Evolutionary conservation across 768 basidiomycete genomes (phyloP).

Genomic region (Galerina marginata): DNA sequence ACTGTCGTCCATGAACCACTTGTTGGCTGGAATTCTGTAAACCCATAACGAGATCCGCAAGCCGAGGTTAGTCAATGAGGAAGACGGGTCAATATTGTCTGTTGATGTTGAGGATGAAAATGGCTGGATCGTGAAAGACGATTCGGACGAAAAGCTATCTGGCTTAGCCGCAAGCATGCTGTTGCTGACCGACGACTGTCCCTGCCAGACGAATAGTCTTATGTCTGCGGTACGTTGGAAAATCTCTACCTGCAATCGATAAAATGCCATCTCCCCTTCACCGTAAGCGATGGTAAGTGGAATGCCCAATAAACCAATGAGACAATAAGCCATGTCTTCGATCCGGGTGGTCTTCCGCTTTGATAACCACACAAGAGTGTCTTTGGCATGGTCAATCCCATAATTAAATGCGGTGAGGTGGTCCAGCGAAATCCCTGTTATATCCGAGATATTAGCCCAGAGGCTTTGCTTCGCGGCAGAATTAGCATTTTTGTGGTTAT

Average conservation of each 20-base stretch:
- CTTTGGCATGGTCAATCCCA: neutral
- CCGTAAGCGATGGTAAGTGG: conserved; percentile 3
- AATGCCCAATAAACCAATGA: conserved; percentile 1
- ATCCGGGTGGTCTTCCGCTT: neutral
- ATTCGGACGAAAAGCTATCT: neutral
- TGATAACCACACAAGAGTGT: neutral
- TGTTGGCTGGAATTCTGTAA: neutral
- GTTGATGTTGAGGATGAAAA: no score
- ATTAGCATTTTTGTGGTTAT: neutral
- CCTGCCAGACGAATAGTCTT: neutral
- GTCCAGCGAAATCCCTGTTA: neutral
- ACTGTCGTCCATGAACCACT: no score
- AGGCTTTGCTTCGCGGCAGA: neutral
- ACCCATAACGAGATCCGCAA: neutral
- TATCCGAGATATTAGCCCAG: neutral
- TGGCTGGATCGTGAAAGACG: neutral
- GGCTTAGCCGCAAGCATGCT: neutral
- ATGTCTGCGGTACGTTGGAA: neutral
- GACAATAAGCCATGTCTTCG: conserved; percentile 6
- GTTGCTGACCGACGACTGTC: neutral
- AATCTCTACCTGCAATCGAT: neutral
- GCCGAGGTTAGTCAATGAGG: neutral
- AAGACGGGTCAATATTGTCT: neutral
- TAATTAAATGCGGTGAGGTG: neutral
- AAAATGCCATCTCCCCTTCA: conserved; percentile 4